Conservation (phyloP, 1,284 basidiomycete species). For the Leucoagaricus sp. region DNA sequence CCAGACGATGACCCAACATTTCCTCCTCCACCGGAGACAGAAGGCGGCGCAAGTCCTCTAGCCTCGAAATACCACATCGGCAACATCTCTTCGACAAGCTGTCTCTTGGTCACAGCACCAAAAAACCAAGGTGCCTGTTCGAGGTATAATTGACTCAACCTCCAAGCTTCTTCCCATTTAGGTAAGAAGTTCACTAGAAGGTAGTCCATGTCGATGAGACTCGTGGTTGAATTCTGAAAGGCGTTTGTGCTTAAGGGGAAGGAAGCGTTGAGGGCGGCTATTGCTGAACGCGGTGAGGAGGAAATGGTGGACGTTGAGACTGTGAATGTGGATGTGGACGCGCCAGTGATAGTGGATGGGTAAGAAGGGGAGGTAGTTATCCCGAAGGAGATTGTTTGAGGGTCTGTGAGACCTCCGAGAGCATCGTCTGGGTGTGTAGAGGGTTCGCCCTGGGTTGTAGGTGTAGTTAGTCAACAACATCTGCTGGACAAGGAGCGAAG, state of each 20-base stretch:
- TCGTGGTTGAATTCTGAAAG: conserved; percentile 15
- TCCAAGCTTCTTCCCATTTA: conserved; percentile 52
- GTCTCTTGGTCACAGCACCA: conserved; percentile 60
- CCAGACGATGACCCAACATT: conserved; percentile 14
- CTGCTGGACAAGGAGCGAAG: not conserved
- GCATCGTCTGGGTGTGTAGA: not conserved
- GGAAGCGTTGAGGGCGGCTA: conserved; percentile 48
- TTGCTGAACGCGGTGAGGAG: conserved; percentile 1
- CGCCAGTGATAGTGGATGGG: no score
- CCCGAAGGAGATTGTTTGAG: not conserved
- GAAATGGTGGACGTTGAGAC: no score
- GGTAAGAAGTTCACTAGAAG: conserved; percentile 55
- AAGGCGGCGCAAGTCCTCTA: conserved; percentile 17
- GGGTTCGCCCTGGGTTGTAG: conserved; percentile 35
- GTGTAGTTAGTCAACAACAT: not conserved
- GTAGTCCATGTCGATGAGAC: conserved; percentile 43
- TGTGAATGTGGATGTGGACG: no score
- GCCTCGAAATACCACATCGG: conserved; percentile 67
- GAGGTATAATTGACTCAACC: conserved; percentile 63
- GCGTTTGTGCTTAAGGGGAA: conserved; percentile 49
- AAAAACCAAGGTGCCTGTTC: conserved; percentile 78
- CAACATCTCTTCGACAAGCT: conserved; percentile 63
- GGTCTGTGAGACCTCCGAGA: not conserved
- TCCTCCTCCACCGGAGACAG: conserved; percentile 11
- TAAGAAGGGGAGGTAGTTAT: not conserved